A percentile compares a stretch with the other conserved stretches of the same genome.
phyloP scores from a whole-genome alignment of 345 rosid species.

The Aquilaria malaccensis region DNA sequence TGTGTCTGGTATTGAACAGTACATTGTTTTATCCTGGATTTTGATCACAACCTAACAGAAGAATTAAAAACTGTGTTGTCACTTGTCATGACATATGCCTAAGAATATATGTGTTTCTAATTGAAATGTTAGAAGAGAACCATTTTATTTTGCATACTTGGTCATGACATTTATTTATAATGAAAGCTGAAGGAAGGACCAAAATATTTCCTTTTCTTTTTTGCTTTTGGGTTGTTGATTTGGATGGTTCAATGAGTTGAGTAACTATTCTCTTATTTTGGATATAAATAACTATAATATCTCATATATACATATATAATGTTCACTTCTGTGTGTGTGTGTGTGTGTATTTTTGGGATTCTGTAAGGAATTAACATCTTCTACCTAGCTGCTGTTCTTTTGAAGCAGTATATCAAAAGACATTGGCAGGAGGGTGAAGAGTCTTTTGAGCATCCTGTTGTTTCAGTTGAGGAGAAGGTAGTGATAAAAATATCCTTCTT shows the following conservation, averaged over 20 bases:
- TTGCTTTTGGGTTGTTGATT: neutral
- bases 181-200: neutral
- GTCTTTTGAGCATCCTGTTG: slow-evolving; percentile 65
- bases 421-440: slow-evolving; percentile 94
- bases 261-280: neutral
- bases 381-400: slow-evolving; percentile 88
- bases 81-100: no score
- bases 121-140: neutral
- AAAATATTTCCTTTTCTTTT: neutral
- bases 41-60: no score
- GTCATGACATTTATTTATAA: neutral
- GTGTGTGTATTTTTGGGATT: neutral
- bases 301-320: neutral
- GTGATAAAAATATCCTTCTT: neutral
- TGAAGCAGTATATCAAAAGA: slow-evolving; percentile 81
- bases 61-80: no score
- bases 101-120: neutral
- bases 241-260: slow-evolving; percentile 2
- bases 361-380: slow-evolving; percentile 47
- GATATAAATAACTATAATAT: neutral
- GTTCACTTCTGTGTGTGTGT: neutral
- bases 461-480: slow-evolving; percentile 75
- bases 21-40: no score
- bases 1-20: no score
- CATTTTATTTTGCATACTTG: neutral